Conservation (phyloP, 140 eudicot genomes). For the Bidens hawaiensis region DNA sequence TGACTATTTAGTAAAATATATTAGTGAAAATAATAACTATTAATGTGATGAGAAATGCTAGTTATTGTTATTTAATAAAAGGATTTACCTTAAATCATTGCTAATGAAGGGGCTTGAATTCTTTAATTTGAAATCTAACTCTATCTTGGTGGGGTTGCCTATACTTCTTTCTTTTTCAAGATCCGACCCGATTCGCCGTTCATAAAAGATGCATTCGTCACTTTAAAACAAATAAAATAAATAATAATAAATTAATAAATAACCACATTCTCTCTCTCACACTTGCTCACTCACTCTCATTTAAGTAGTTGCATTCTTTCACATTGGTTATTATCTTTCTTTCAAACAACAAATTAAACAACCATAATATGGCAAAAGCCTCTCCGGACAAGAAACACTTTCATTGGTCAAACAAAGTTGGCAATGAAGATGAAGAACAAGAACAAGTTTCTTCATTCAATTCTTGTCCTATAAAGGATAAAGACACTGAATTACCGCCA, state of each 20-base stretch:
- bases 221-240: constrained; percentile 5
- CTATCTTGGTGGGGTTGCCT: constrained; percentile 38
- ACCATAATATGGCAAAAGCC: constrained; percentile 67
- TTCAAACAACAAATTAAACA: constrained; percentile 40
- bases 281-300: constrained; percentile 9
- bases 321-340: constrained; percentile 29
- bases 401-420: constrained; percentile 62
- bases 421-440: constrained; percentile 50
- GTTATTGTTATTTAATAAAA: neutral
- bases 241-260: constrained; percentile 11
- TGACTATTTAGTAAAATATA: neutral
- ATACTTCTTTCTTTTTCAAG: constrained; percentile 37
- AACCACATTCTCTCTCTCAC: constrained; percentile 19
- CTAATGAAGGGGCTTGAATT: constrained; percentile 12
- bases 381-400: constrained; percentile 64
- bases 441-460: constrained; percentile 24
- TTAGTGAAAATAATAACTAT: neutral
- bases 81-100: neutral
- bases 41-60: neutral
- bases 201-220: constrained; percentile 4
- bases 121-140: constrained; percentile 34
- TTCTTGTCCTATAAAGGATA: constrained; percentile 11
- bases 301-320: constrained; percentile 36
- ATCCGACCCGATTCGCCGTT: constrained; percentile 32
- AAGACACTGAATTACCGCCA: constrained; percentile 24